phyloP scores from a whole-genome alignment of 352 stramenopile genomes.

The Phytophthora niederhauseri region DNA sequence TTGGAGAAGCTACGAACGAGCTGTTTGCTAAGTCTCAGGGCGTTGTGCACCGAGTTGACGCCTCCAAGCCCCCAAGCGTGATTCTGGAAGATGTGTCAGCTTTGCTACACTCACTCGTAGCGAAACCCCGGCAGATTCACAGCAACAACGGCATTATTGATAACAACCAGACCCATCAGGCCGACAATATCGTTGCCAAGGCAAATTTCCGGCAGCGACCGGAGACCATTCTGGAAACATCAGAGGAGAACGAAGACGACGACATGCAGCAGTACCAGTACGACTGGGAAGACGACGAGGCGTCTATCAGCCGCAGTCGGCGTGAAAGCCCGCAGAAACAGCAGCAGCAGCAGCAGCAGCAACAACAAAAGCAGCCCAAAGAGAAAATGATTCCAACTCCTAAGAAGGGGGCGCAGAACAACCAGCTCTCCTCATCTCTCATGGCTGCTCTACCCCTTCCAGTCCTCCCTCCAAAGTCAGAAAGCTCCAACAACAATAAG shows the following conservation, averaged over 20 bases:
- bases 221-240: conserved; percentile 58
- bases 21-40: conserved; percentile 33
- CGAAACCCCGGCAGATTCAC: conserved; percentile 10
- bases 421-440: conserved; percentile 24
- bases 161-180: conserved; percentile 26
- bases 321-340: conserved; percentile 21
- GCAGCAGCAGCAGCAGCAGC: neutral
- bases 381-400: neutral
- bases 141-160: conserved; percentile 10
- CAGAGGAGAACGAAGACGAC: conserved; percentile 46
- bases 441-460: conserved; percentile 30
- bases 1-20: conserved; percentile 61
- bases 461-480: conserved; percentile 2
- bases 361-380: neutral
- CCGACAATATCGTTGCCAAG: conserved; percentile 18
- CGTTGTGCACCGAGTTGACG: conserved; percentile 54
- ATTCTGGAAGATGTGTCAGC: conserved; percentile 51
- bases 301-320: conserved; percentile 7
- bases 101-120: conserved; percentile 44
- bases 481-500: conserved; percentile 3
- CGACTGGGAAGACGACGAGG: conserved; percentile 47
- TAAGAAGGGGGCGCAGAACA: conserved; percentile 7
- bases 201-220: conserved; percentile 34
- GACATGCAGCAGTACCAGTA: conserved; percentile 40
- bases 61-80: conserved; percentile 33